These are phyloP conservation scores for Linnemannia schmuckeri DNA, from an alignment of 192 early-diverging fungal genomes.

Conservation along the genomic window DNA sequence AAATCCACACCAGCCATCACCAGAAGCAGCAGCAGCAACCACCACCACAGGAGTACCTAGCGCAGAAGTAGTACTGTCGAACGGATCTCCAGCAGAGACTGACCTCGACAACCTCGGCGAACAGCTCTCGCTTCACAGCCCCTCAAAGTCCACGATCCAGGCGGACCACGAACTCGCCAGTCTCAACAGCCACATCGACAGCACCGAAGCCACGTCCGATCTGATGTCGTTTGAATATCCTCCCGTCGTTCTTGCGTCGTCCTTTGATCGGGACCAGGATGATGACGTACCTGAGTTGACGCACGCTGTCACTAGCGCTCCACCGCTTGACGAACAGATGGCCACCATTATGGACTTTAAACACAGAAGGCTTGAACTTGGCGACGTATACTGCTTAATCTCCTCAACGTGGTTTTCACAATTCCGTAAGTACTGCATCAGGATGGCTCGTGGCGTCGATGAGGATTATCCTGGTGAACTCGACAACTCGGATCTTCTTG, in stretches of 20 bases:
- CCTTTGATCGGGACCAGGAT: background rate
- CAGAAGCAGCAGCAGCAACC: background rate
- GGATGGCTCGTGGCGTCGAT: conserved; percentile 34
- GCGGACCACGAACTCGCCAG: background rate
- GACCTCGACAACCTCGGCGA: conserved; percentile 38
- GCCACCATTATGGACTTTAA: background rate
- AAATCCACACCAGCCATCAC: background rate
- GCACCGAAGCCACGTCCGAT: background rate
- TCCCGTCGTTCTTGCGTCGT: background rate
- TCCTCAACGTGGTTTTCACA: conserved; percentile 56
- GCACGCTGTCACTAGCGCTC: background rate
- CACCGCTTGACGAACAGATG: conserved; percentile 16
- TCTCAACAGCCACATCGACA: background rate
- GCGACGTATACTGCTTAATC: conserved; percentile 64
- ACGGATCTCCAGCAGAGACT: conserved; percentile 15
- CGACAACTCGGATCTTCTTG: conserved; percentile 61
- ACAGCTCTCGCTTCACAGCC: conserved; percentile 47
- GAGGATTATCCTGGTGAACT: conserved; percentile 57
- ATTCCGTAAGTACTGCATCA: conserved; percentile 61
- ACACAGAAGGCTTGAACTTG: conserved; percentile 13
- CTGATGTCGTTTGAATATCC: conserved; percentile 8
- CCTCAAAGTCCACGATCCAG: conserved; percentile 18
- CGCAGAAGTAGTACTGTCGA: background rate
- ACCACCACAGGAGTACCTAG: background rate
- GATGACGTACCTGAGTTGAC: conserved; percentile 11